Evolutionary conservation across 2,329 filamentous ascomycete genomes (phyloP), one percentile per base, ranked within the genome.

Genomic region (Fusarium chuoi): DNA sequence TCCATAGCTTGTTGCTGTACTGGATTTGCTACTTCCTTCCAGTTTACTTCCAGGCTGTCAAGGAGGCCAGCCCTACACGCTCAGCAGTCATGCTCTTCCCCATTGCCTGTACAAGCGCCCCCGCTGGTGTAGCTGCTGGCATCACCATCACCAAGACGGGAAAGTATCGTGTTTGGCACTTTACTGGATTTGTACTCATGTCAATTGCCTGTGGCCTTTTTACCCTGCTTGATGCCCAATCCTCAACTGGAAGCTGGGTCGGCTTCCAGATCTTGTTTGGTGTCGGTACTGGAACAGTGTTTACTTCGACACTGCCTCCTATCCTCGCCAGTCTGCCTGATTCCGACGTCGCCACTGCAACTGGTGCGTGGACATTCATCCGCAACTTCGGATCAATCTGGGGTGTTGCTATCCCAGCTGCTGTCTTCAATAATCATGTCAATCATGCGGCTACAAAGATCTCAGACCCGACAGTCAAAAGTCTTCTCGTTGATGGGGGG

Each of bases 11-110:
- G 14, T 30, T 75, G 82, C 7, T 81, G 83, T 24, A 81, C 28
- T 84, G 83, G 79, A 68, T 78, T 8, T 70, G 80, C 36, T 85
- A 82, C 75, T 87, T 86, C 65, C 70, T 87, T 0, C 85, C 86
- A 0, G 76, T 88, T 15, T 88, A 87, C 75, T 88, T 87, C 69
- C 85, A 88, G 59, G 82, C 79, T 6, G 83, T 87, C 0, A 78
- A 80, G 2, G 73, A 73, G 5, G 77, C 79, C 8, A 75, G 79
- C 0, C 81, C 86, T 0, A 70, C 74, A 0, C 75, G 78, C 0
- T 77, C 83, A 0, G 84, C 81, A 1, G 74, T 84, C 26, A 64
- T 79, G 35, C 41, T 83, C 6, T 78, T 85, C 62, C 73, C 68
- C 1, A 61, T 68, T 7, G 60, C 60, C 9, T 39, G 80, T 51